These are phyloP conservation scores for Luvunga scandens DNA, from an alignment of 345 rosid species.

Conservation along the genomic window DNA sequence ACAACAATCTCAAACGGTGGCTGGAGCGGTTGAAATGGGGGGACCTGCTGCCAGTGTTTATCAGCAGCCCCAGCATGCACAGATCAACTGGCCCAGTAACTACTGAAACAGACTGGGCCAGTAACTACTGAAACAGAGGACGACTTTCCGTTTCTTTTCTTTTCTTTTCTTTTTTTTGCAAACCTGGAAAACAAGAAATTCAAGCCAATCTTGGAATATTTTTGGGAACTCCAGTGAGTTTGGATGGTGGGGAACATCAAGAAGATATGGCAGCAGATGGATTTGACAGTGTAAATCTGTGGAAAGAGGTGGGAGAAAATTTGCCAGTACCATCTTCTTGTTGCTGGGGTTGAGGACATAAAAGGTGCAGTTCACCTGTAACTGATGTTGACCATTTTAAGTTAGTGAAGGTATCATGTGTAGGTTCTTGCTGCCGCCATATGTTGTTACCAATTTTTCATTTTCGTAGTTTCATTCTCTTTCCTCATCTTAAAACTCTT, in stretches of 20 bases:
- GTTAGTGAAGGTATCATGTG: conserved; percentile 45
- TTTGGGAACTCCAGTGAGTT: conserved; percentile 42
- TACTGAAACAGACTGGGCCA: conserved; percentile 79
- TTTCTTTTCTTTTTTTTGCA: conserved; percentile 32
- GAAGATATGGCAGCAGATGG: conserved; percentile 33
- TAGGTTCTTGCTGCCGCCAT: conserved; percentile 38
- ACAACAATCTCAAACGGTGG: conserved; percentile 74
- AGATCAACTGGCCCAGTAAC: conserved; percentile 84
- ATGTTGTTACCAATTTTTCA: conserved; percentile 32
- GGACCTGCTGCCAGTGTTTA: conserved; percentile 69
- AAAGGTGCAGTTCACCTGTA: conserved; percentile 35
- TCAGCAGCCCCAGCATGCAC: conserved; percentile 94
- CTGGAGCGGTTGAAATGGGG: conserved; percentile 69
- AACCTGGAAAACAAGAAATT: conserved; percentile 29
- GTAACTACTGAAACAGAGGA: conserved; percentile 63
- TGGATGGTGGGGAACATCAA: conserved; percentile 28
- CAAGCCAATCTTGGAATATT: conserved; percentile 35
- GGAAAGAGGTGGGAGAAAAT: conserved; percentile 24
- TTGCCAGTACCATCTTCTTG: conserved; percentile 35
- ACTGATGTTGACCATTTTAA: conserved; percentile 44
- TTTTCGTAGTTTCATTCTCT: conserved; percentile 21
- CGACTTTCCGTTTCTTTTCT: conserved; percentile 27
- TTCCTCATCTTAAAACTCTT: conserved; percentile 13
- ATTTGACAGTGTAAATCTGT: conserved; percentile 30
- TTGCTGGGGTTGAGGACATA: conserved; percentile 35